Percentiles rank a stretch among this genome's conserved stretches.
Evolutionary conservation across 2,329 filamentous ascomycete genomes (phyloP).

Genomic region (Colletotrichum sp.): DNA sequence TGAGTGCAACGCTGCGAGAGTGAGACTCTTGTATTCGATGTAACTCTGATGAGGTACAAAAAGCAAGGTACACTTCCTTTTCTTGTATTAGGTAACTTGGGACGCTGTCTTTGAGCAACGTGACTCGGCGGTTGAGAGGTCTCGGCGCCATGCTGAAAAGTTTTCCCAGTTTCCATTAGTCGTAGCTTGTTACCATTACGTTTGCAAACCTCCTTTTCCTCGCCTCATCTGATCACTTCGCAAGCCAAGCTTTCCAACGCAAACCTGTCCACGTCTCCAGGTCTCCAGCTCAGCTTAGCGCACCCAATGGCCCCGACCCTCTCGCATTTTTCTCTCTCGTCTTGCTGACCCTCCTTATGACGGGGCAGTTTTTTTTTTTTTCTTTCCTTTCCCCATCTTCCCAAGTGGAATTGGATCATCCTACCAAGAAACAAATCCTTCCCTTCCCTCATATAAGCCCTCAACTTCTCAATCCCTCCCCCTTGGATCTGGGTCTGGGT

Average conservation of each 20-base stretch:
- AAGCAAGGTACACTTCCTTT: neutral
- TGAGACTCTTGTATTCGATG: neutral
- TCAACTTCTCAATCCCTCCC: neutral
- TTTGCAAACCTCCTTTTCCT: constrained; percentile 24
- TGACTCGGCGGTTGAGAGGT: constrained; percentile 2
- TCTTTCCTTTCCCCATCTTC: neutral
- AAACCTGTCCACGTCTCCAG: neutral
- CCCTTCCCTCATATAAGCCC: neutral
- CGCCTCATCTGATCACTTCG: constrained; percentile 20
- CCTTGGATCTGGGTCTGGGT: neutral
- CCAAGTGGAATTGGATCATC: neutral
- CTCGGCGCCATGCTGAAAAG: constrained; percentile 10
- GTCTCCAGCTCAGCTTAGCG: neutral
- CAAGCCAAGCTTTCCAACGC: constrained; percentile 1
- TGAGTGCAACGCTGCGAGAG: neutral
- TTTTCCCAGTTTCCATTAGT: constrained; percentile 22
- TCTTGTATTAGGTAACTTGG: neutral
- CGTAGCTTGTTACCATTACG: constrained; percentile 28
- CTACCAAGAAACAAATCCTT: neutral
- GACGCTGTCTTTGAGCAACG: neutral
- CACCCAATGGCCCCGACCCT: constrained; percentile 2
- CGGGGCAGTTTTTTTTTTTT: neutral
- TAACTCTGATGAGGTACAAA: neutral
- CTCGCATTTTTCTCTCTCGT: neutral
- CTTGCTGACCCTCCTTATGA: neutral